These are phyloP conservation scores for Hsuehochloa calcarea DNA, from an alignment of 176 grass and related monocot species.

Conservation along the genomic window DNA sequence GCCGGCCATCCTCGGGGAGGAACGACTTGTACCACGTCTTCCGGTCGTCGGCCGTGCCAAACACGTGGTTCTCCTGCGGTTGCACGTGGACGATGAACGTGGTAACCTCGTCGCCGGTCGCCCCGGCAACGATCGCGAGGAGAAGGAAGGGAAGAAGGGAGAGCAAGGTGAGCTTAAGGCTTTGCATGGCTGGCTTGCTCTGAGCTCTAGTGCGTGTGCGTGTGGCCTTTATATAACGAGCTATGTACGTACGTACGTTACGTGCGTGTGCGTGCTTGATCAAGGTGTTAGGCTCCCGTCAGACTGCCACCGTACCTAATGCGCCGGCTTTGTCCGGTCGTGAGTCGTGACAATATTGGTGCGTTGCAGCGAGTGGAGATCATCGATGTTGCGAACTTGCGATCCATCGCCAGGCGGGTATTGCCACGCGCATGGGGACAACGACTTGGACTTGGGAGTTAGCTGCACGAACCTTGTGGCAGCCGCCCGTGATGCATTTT, in stretches of 20 bases:
- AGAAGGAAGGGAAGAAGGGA: background rate
- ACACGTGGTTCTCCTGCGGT: background rate
- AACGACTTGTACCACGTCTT: constrained; percentile 44
- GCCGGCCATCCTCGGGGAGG: constrained; percentile 29
- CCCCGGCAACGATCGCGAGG: background rate
- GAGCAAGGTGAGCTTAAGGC: background rate
- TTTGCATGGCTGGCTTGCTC: constrained; percentile 23
- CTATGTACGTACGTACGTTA: background rate
- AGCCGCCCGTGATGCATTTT: too few species aligned
- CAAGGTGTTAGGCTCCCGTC: too few species aligned
- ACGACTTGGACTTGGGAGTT: too few species aligned
- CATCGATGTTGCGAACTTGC: background rate
- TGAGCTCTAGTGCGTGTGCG: background rate
- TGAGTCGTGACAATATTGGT: background rate
- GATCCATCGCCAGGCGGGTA: too few species aligned
- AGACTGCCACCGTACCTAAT: too few species aligned
- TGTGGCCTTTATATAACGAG: constrained; percentile 18
- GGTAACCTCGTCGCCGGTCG: background rate
- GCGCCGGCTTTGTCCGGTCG: too few species aligned
- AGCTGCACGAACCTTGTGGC: too few species aligned
- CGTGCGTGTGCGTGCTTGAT: too few species aligned
- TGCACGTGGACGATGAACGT: constrained; percentile 51
- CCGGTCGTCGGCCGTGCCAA: constrained; percentile 28
- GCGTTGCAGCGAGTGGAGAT: background rate
- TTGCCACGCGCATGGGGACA: too few species aligned